phyloP scores from a whole-genome alignment of 192 early-diverging fungal species.

The Phycomyces blakesleeanus region DNA sequence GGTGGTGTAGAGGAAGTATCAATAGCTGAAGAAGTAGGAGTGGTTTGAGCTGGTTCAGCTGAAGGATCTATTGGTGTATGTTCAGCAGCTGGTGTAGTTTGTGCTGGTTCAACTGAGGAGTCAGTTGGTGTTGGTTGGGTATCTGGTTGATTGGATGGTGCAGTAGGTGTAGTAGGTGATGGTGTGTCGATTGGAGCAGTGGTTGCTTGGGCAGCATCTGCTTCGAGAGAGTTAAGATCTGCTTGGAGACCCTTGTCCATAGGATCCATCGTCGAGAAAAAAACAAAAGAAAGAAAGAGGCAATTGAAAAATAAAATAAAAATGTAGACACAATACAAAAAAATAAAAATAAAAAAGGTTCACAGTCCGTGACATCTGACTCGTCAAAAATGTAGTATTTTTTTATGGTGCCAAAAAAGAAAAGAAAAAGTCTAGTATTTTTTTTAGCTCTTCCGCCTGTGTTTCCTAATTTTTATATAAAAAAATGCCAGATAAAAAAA shows the following conservation, averaged over 20 bases:
- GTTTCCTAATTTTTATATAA: conserved; percentile 15
- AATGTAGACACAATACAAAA: too few relatives aligned
- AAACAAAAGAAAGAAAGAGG: too few relatives aligned
- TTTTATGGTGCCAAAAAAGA: background rate
- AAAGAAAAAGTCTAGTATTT: background rate
- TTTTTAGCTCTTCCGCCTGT: conserved; percentile 15
- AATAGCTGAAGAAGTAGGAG: background rate
- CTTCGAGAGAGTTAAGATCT: background rate
- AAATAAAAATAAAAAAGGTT: background rate
- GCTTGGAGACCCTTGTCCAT: background rate
- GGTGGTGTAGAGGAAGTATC: background rate
- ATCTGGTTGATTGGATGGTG: background rate
- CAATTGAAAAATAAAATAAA: too few relatives aligned
- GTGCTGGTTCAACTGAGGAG: background rate
- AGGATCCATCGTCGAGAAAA: background rate
- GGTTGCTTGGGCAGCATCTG: background rate
- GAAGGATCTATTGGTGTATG: background rate
- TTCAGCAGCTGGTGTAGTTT: background rate
- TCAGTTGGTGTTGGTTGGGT: background rate
- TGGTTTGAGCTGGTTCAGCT: background rate
- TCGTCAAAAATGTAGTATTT: background rate
- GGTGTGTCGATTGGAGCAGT: background rate
- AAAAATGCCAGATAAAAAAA: conserved; percentile 19
- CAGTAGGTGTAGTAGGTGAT: background rate
- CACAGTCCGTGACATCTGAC: background rate